phyloP scores from a whole-genome alignment of 805 yeast genomes.

The Kuraishia molischiana region DNA sequence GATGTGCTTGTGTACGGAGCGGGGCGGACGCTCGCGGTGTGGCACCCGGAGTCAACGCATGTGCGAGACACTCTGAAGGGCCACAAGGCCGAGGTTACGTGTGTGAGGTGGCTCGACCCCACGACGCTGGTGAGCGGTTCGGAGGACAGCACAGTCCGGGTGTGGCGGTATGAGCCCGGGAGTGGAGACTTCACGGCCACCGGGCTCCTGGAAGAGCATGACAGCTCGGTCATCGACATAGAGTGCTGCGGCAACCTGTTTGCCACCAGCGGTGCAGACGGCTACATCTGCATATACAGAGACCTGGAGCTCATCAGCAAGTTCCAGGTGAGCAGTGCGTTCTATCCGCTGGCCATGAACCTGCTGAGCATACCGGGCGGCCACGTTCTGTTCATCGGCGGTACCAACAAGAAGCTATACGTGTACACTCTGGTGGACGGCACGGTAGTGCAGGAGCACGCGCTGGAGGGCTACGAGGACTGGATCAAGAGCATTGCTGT shows the following conservation, averaged over 20 bases:
- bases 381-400: slow-evolving; percentile 59
- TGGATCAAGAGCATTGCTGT: slow-evolving; percentile 80
- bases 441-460: slow-evolving; percentile 22
- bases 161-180: slow-evolving; percentile 38
- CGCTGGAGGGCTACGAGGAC: slow-evolving; percentile 86
- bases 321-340: slow-evolving; percentile 32
- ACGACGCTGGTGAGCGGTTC: slow-evolving; percentile 47
- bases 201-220: neutral
- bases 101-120: slow-evolving; percentile 45
- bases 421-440: slow-evolving; percentile 30
- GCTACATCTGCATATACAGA: slow-evolving; percentile 34
- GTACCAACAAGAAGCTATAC: slow-evolving; percentile 47
- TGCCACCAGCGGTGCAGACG: slow-evolving; percentile 57
- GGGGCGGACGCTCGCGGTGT: slow-evolving; percentile 51
- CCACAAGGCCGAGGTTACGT: slow-evolving; percentile 54
- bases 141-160: slow-evolving; percentile 52
- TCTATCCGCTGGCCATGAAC: slow-evolving; percentile 35
- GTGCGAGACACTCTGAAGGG: slow-evolving; percentile 53
- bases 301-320: slow-evolving; percentile 17
- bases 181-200: neutral
- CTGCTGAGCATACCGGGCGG: slow-evolving; percentile 19
- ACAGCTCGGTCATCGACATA: slow-evolving; percentile 22
- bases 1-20: slow-evolving; percentile 65
- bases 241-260: slow-evolving; percentile 22
- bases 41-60: slow-evolving; percentile 62